Evolutionary conservation across 129 eudicot genomes (phyloP).

Genomic region (Helianthus tuberosus): DNA sequence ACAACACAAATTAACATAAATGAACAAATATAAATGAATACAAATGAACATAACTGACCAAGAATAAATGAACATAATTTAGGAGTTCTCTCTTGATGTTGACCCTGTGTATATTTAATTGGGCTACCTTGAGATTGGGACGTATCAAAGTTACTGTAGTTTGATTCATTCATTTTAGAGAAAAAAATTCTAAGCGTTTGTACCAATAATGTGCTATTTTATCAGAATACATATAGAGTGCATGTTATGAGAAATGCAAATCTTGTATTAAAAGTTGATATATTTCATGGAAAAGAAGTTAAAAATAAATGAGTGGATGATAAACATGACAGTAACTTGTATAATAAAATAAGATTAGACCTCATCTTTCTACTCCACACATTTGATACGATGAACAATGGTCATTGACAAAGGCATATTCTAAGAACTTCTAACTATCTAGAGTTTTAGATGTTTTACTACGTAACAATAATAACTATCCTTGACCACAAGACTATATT

Average conservation of each 20-base stretch:
- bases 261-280: not conserved
- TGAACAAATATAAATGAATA: too few relatives aligned
- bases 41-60: too few relatives aligned
- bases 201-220: too few relatives aligned
- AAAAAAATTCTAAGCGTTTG: too few relatives aligned
- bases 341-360: not conserved
- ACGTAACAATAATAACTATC: not conserved
- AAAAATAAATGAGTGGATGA: not conserved
- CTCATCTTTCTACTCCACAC: not conserved
- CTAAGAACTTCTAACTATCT: not conserved
- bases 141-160: too few relatives aligned
- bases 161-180: too few relatives aligned
- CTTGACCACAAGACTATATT: slow-evolving; percentile 32
- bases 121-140: too few relatives aligned
- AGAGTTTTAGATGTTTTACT: not conserved
- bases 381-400: slow-evolving; percentile 3
- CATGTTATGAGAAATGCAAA: not conserved
- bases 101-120: too few relatives aligned
- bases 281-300: not conserved
- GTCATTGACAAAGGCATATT: slow-evolving; percentile 20
- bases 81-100: too few relatives aligned
- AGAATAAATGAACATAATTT: too few relatives aligned
- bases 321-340: not conserved
- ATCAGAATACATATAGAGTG: not conserved
- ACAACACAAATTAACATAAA: too few relatives aligned